Conservation (phyloP, 257 asterid species). For the Ophiorrhiza pumila region DNA sequence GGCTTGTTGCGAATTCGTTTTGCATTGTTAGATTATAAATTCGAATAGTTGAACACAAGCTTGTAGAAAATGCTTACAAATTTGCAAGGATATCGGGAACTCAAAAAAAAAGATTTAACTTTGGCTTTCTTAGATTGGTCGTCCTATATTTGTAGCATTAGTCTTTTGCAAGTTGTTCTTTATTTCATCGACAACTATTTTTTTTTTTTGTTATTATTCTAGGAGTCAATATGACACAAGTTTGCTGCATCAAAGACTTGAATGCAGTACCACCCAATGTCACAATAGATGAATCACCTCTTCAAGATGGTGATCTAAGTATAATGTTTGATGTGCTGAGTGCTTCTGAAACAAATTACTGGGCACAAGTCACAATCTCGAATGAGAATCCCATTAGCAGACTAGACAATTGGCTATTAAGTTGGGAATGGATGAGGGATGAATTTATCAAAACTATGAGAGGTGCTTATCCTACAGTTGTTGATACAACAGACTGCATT, state of each 20-base stretch:
- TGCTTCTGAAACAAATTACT: conserved; percentile 41
- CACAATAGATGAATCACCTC: conserved; percentile 23
- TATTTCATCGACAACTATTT: neutral
- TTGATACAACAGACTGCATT: conserved; percentile 49
- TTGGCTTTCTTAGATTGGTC: no score
- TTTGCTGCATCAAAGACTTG: conserved; percentile 44
- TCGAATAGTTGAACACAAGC: no score
- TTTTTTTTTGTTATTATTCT: neutral
- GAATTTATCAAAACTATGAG: conserved; percentile 62
- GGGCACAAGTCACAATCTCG: conserved; percentile 58
- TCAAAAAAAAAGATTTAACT: no score
- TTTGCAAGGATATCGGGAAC: no score
- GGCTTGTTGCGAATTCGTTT: no score
- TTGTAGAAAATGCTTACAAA: no score
- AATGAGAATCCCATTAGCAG: conserved; percentile 51
- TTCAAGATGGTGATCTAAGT: conserved; percentile 48
- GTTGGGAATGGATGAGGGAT: conserved; percentile 67
- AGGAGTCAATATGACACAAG: conserved; percentile 33
- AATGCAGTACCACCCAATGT: conserved; percentile 27
- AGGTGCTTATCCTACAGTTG: conserved; percentile 53
- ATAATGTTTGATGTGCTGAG: conserved; percentile 55
- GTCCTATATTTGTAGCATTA: no score
- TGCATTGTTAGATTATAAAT: no score
- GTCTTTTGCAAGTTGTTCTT: neutral
- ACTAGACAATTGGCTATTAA: conserved; percentile 52